These are phyloP conservation scores for Candida hungchunana DNA, from an alignment of 805 yeast species.

Conservation along the genomic window DNA sequence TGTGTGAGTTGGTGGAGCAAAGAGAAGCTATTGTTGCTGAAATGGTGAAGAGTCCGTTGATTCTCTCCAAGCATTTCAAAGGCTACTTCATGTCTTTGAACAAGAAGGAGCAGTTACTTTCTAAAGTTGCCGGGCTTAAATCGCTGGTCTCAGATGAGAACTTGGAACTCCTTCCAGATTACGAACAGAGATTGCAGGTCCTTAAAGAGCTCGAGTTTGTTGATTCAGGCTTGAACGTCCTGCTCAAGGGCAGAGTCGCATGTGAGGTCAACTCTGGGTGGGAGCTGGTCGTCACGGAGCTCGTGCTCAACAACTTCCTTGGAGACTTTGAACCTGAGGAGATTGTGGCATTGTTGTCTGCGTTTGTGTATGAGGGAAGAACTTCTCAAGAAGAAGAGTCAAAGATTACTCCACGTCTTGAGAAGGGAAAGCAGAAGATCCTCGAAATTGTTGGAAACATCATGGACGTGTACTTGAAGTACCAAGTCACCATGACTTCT, in stretches of 20 bases:
- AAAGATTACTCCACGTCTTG: constrained; percentile 71
- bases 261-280: constrained; percentile 91
- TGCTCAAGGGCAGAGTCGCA: constrained; percentile 86
- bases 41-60: constrained; percentile 27
- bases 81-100: constrained; percentile 42
- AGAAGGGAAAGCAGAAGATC: constrained; percentile 63
- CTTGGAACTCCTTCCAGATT: constrained; percentile 86
- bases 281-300: constrained; percentile 85
- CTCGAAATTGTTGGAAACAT: constrained; percentile 64
- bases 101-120: constrained; percentile 40
- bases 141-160: constrained; percentile 79
- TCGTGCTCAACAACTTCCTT: constrained; percentile 84
- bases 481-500: constrained; percentile 70
- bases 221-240: constrained; percentile 70
- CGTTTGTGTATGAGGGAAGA: constrained; percentile 86
- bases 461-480: constrained; percentile 54
- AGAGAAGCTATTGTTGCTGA: constrained; percentile 33
- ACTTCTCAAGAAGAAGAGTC: constrained; percentile 58
- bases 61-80: constrained; percentile 40
- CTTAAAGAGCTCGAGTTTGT: constrained; percentile 76
- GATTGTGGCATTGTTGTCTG: constrained; percentile 89
- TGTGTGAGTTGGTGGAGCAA: constrained; percentile 35
- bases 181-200: constrained; percentile 82
- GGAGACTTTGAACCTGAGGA: constrained; percentile 95
- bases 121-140: constrained; percentile 51